These are phyloP conservation scores for Aristolochia californica DNA, from an alignment of 164 flowering plant species.

Conservation along the genomic window DNA sequence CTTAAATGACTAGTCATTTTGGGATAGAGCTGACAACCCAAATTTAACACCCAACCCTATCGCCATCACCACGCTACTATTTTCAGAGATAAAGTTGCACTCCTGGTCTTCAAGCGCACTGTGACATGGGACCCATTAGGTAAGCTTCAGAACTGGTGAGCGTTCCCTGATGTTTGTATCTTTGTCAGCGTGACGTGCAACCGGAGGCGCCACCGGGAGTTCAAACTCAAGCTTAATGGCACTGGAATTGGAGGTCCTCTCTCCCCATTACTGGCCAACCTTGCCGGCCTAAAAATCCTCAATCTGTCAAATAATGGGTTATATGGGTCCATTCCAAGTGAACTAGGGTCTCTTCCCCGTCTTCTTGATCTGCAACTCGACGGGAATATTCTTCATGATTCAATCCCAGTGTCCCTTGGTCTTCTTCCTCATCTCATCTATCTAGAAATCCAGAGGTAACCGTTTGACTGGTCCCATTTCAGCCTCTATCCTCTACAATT, in stretches of 20 bases:
- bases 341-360: slow-evolving; percentile 14
- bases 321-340: slow-evolving; percentile 17
- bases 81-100: slow-evolving; percentile 32
- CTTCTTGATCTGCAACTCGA: slow-evolving; percentile 9
- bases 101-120: slow-evolving; percentile 28
- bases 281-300: slow-evolving; percentile 17
- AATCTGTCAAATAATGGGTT: slow-evolving; percentile 18
- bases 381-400: slow-evolving; percentile 9
- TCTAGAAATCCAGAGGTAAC: slow-evolving; percentile 15
- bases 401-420: slow-evolving; percentile 17
- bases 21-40: too few species aligned
- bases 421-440: slow-evolving; percentile 7
- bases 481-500: slow-evolving; percentile 31
- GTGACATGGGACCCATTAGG: slow-evolving; percentile 22
- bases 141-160: slow-evolving; percentile 29
- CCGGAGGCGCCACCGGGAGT: slow-evolving; percentile 10
- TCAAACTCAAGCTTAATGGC: slow-evolving; percentile 19
- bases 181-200: slow-evolving; percentile 22
- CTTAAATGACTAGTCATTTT: too few species aligned
- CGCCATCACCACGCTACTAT: slow-evolving; percentile 19
- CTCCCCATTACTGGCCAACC: slow-evolving; percentile 21
- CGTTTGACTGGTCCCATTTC: slow-evolving; percentile 15
- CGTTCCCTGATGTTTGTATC: slow-evolving; percentile 12
- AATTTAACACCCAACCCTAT: too few species aligned
- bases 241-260: slow-evolving; percentile 19